Percentiles rank a stretch among this genome's conserved stretches.
These are phyloP conservation scores for Saussurea involucrata DNA, from an alignment of 129 eudicot genomes.

Conservation along the genomic window DNA sequence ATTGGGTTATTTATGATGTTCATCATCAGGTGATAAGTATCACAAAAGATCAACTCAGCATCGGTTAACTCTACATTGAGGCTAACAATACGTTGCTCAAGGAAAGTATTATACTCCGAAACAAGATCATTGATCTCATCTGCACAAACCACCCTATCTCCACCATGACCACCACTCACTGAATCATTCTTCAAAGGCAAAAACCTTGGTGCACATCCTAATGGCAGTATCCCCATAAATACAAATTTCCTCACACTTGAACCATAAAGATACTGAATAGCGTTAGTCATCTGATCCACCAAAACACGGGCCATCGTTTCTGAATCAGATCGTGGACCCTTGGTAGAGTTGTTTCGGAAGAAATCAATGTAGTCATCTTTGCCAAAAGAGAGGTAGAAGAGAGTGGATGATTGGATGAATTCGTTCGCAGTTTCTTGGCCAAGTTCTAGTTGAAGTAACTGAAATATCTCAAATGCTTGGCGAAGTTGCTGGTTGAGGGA, in stretches of 20 bases:
- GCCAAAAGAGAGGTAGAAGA: constrained; percentile 77
- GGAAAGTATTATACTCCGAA: constrained; percentile 40
- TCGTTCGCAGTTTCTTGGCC: constrained; percentile 40
- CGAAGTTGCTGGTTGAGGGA: constrained; percentile 77
- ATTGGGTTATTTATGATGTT: constrained; percentile 53
- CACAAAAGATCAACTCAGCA: constrained; percentile 57
- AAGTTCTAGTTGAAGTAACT: constrained; percentile 59
- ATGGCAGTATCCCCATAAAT: constrained; percentile 54
- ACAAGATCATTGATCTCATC: constrained; percentile 49
- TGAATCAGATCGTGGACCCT: not conserved
- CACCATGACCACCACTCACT: not conserved
- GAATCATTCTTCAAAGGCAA: constrained; percentile 14
- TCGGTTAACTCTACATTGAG: constrained; percentile 43
- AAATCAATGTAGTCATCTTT: constrained; percentile 61
- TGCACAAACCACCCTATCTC: constrained; percentile 26
- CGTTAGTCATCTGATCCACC: constrained; percentile 55
- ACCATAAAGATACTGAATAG: constrained; percentile 48
- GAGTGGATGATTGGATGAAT: constrained; percentile 47
- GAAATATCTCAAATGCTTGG: constrained; percentile 58
- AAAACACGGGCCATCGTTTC: constrained; percentile 24
- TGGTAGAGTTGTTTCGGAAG: constrained; percentile 28
- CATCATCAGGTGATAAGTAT: constrained; percentile 52
- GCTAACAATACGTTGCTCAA: constrained; percentile 43
- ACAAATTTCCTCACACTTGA: constrained; percentile 56
- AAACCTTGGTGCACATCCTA: constrained; percentile 68